Percentiles rank a stretch among this genome's conserved stretches.
These are phyloP conservation scores for Bidens hawaiensis DNA, from an alignment of 140 eudicot genomes.

Conservation along the genomic window DNA sequence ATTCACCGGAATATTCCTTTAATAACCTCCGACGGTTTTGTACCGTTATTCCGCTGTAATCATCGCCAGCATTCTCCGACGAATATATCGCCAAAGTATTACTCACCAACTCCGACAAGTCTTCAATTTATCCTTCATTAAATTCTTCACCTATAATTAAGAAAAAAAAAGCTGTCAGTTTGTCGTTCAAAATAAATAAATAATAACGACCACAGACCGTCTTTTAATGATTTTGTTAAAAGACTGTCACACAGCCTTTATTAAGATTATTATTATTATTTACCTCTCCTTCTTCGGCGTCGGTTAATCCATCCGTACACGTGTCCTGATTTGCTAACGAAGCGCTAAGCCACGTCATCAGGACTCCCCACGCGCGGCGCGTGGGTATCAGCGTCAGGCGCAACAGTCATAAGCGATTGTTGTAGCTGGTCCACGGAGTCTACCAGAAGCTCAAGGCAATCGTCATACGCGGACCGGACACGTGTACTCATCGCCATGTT, in stretches of 20 bases:
- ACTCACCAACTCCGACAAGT: conserved; percentile 71
- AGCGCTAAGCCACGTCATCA: conserved; percentile 93
- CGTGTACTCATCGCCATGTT: conserved; percentile 53
- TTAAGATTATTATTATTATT: too few relatives aligned
- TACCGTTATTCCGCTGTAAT: conserved; percentile 45
- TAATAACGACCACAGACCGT: too few relatives aligned
- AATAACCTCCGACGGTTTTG: conserved; percentile 43
- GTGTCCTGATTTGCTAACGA: conserved; percentile 88
- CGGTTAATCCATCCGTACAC: conserved; percentile 65
- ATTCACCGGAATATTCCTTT: background rate
- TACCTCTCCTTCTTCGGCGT: conserved; percentile 38
- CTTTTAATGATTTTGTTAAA: too few relatives aligned
- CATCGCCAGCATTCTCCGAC: conserved; percentile 34
- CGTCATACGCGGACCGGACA: conserved; percentile 71
- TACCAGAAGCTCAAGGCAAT: conserved; percentile 73
- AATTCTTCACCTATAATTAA: too few relatives aligned
- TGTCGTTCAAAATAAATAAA: too few relatives aligned
- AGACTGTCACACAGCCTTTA: too few relatives aligned
- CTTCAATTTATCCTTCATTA: conserved; percentile 48
- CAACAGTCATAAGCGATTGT: conserved; percentile 47
- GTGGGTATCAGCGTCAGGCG: conserved; percentile 3
- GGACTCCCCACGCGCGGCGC: conserved; percentile 22
- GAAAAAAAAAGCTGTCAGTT: too few relatives aligned
- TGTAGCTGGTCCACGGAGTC: conserved; percentile 69
- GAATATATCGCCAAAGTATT: conserved; percentile 67